Evolutionary conservation across 306 rosid species (phyloP).

Genomic region (Corylus americana): DNA sequence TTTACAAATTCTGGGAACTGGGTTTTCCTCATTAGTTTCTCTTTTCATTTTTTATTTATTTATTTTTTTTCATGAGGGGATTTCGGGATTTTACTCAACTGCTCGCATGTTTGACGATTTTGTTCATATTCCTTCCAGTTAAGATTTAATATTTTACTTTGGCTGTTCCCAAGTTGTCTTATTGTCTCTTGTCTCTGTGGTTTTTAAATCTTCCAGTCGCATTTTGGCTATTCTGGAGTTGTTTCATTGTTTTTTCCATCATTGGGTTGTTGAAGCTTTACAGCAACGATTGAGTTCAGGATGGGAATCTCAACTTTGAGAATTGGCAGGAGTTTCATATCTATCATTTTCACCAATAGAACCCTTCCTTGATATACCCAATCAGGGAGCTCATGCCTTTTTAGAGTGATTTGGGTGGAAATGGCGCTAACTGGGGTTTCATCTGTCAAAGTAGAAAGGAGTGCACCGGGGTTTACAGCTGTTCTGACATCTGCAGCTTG

Average conservation of each 20-base stretch:
- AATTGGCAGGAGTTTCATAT: constrained; percentile 31
- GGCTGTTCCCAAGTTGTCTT: constrained; percentile 14
- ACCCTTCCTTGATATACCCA: constrained; percentile 17
- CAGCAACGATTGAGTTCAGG: constrained; percentile 21
- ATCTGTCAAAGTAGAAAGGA: constrained; percentile 48
- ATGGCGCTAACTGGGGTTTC: constrained; percentile 55
- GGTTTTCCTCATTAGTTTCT: constrained; percentile 12
- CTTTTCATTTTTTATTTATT: not conserved
- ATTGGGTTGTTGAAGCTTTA: not conserved
- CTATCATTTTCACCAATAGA: constrained; percentile 23
- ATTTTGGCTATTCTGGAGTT: constrained; percentile 17
- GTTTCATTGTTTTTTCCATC: constrained; percentile 8
- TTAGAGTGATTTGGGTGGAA: constrained; percentile 33
- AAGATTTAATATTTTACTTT: constrained; percentile 22
- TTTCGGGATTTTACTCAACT: constrained; percentile 14
- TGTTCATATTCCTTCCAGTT: constrained; percentile 4
- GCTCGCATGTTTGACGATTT: not conserved
- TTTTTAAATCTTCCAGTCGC: constrained; percentile 13
- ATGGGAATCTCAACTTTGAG: constrained; percentile 35
- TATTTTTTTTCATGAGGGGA: constrained; percentile 5
- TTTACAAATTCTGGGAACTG: constrained; percentile 11
- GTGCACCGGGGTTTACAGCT: constrained; percentile 35
- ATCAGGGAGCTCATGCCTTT: constrained; percentile 31
- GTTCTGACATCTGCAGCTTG: constrained; percentile 69
- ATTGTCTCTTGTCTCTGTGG: constrained; percentile 20